phyloP scores from a whole-genome alignment of 352 stramenopile genomes.

The Aphanomyces astaci region DNA sequence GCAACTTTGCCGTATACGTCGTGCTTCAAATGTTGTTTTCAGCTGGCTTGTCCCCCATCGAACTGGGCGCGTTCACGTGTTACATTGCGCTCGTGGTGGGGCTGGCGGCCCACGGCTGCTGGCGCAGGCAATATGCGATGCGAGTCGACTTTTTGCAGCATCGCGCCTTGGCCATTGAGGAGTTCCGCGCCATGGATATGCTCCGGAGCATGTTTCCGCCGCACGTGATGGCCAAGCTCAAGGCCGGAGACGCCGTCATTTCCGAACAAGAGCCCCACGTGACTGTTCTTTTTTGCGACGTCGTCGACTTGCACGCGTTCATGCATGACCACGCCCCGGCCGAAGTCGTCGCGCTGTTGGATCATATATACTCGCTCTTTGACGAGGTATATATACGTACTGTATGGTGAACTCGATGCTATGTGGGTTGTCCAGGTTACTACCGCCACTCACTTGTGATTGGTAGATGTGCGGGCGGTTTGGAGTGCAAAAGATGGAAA shows the following conservation, averaged over 20 bases:
- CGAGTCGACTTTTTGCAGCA: constrained; percentile 74
- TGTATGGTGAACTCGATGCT: too few relatives aligned
- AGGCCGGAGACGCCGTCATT: constrained; percentile 70
- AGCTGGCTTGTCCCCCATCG: background rate
- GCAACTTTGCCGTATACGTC: constrained; percentile 75
- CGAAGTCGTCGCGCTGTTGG: constrained; percentile 76
- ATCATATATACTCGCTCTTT: constrained; percentile 87
- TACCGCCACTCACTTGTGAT: too few relatives aligned
- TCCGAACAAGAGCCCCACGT: constrained; percentile 82
- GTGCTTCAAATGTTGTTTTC: constrained; percentile 44
- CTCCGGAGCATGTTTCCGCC: constrained; percentile 79
- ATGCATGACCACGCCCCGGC: constrained; percentile 66
- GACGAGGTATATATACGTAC: constrained; percentile 40
- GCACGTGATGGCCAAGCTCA: constrained; percentile 76
- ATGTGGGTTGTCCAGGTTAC: too few relatives aligned
- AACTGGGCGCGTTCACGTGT: constrained; percentile 49
- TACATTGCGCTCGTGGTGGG: constrained; percentile 76
- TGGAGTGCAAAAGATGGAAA: constrained; percentile 90
- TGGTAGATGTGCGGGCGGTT: constrained; percentile 82
- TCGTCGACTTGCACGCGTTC: constrained; percentile 69
- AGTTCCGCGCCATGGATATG: constrained; percentile 68
- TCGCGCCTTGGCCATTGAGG: constrained; percentile 61
- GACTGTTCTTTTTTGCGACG: constrained; percentile 82
- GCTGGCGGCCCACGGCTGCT: constrained; percentile 67
- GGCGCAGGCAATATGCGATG: constrained; percentile 78